Percentiles rank a stretch among this genome's conserved stretches.
Conservation (phyloP, 2,329 filamentous ascomycete genomes). For the Stachybotrys elegans region DNA sequence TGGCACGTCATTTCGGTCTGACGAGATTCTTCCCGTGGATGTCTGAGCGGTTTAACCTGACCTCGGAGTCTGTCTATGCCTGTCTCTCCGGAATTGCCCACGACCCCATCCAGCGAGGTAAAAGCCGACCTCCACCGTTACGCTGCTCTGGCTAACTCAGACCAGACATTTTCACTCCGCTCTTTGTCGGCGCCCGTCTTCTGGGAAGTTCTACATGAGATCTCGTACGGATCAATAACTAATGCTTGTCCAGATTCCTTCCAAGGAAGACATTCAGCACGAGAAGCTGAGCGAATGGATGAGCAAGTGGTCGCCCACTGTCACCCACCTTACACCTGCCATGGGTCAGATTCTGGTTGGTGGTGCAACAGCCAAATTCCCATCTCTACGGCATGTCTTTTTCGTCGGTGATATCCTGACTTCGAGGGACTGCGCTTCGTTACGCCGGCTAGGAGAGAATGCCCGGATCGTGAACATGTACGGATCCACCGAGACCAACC, state of each 20-base stretch:
- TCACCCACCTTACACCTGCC: conserved; percentile 87
- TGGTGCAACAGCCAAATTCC: conserved; percentile 72
- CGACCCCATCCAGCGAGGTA: conserved; percentile 58
- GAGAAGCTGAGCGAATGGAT: conserved; percentile 88
- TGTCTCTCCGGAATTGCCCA: conserved; percentile 80
- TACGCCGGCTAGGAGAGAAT: conserved; percentile 74
- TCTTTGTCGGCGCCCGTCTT: conserved; percentile 77
- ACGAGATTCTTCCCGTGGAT: conserved; percentile 91
- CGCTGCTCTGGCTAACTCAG: not conserved
- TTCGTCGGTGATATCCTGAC: conserved; percentile 91
- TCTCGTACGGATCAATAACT: too few relatives aligned
- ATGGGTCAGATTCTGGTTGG: conserved; percentile 96
- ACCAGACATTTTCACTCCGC: conserved; percentile 73
- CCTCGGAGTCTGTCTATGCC: conserved; percentile 69
- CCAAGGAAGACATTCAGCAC: conserved; percentile 77
- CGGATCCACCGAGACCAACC: conserved; percentile 65
- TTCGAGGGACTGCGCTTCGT: conserved; percentile 69
- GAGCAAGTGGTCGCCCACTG: conserved; percentile 65
- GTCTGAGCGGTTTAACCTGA: conserved; percentile 72
- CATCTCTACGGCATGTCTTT: conserved; percentile 72
- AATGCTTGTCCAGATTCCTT: too few relatives aligned
- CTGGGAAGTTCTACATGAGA: too few relatives aligned
- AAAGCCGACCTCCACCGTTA: conserved; percentile 5
- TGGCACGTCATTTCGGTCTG: conserved; percentile 78
- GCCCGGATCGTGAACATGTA: conserved; percentile 80